Base-by-base conservation (phyloP, 495 filamentous ascomycete genomes). In the Penicillium longicatenatum region DNA sequence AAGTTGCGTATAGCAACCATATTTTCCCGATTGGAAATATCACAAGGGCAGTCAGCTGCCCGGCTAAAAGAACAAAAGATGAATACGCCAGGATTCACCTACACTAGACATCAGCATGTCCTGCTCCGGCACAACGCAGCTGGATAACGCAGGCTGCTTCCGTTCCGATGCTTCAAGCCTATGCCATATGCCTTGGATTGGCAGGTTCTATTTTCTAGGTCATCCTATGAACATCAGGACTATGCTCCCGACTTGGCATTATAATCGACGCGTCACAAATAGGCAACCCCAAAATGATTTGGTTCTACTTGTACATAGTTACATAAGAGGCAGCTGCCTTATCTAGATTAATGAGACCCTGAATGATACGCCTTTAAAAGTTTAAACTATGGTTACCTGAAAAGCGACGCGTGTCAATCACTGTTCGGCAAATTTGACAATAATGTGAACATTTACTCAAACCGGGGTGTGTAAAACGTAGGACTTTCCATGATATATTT, bases 271-370 rank as follows among this genome's bases (percentile, higher is more conserved):
- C 62, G 51, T 46, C 43, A 41, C 45, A 2, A 14, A 45, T 42
- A 24, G 50, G 54, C 33, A 24, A 26, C 29, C 46, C 24, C 42
- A 50, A 53, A 57, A 20, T 58, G 26, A 35, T 51, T 48, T 22
- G 48, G 33, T 53, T 20, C 19, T 41, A 58, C 22, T 42, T 61
- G 47, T 65, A 62, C 37, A 62, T 63, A 66, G 31, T 35, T 35
- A n/a, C n/a, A n/a, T n/a, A n/a, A 12, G 31, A 33, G 54, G 21
- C 26, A 6, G 14, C n/a, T n/a, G 48, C 48, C 52, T 39, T 21
- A 51, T 46, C 41, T 19, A 8, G 30, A 17, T 54, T 45, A 45
- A 20, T 45, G 41, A 17, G 42, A 45, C 42, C 21, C 21, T n/a
- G 42, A 22, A 22, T 22, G 16, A 39, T 39, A 45, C 19, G 16